These are phyloP conservation scores for Aspergillus fischeri DNA, from an alignment of 2,329 filamentous ascomycete species.

Conservation along the genomic window DNA sequence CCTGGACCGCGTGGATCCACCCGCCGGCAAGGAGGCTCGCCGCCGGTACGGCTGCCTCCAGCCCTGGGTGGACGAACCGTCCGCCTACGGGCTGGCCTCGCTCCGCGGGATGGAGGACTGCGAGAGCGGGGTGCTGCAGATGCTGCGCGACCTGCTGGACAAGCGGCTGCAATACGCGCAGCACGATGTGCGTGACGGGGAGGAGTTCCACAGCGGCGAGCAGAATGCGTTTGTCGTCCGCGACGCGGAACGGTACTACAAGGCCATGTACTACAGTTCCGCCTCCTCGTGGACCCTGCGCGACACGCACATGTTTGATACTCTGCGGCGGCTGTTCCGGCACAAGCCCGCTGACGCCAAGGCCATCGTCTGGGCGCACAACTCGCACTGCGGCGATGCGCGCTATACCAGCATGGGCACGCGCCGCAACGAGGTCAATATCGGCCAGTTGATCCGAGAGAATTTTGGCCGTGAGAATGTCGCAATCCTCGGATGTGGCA, in stretches of 20 bases:
- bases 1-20: slow-evolving; percentile 44
- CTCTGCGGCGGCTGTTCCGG: slow-evolving; percentile 43
- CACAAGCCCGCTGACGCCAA: slow-evolving; percentile 38
- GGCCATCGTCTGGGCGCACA: slow-evolving; percentile 53
- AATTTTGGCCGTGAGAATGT: slow-evolving; percentile 39
- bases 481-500: slow-evolving; percentile 46
- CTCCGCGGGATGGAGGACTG: slow-evolving; percentile 43
- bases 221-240: slow-evolving; percentile 49
- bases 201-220: slow-evolving; percentile 48
- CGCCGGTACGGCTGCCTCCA: slow-evolving; percentile 45
- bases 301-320: slow-evolving; percentile 52
- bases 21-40: slow-evolving; percentile 42
- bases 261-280: slow-evolving; percentile 49
- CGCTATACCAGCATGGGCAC: slow-evolving; percentile 48
- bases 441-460: slow-evolving; percentile 53
- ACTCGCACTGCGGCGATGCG: slow-evolving; percentile 53
- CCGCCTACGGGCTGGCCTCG: slow-evolving; percentile 46
- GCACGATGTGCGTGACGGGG: slow-evolving; percentile 32
- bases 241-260: slow-evolving; percentile 51
- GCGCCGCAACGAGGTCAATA: slow-evolving; percentile 44
- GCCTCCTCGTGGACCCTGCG: slow-evolving; percentile 50
- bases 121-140: slow-evolving; percentile 43
- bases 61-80: slow-evolving; percentile 48
- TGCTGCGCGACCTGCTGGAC: slow-evolving; percentile 44
- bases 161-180: slow-evolving; percentile 41